Evolutionary conservation across 495 filamentous ascomycete genomes (phyloP), one percentile per base, ranked within the genome.

Genomic region (Penicillium mononematosum): DNA sequence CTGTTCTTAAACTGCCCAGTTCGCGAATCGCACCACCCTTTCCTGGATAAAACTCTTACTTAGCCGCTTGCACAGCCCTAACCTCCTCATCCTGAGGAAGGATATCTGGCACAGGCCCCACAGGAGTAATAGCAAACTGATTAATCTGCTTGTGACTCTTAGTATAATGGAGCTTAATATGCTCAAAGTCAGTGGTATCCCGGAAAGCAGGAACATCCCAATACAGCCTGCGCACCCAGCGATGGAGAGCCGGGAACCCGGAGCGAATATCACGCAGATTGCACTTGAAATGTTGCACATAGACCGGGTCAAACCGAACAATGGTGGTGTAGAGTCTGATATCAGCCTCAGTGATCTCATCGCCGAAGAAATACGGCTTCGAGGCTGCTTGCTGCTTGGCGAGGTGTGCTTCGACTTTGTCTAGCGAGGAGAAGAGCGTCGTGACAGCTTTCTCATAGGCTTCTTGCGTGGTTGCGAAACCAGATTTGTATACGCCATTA

Each of bases 271-370:
- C 90, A 8, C 85, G 79, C 39, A 96, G 70, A 68, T 96, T 96
- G 67, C 88, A 92, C 77, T 96, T 96, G 79, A 96, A 96, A 71
- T 95, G 90, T 78, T 94, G 90, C 5, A 95, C 90, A 63, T 96
- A 96, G 41, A 94, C 89, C 12, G 83, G 79, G 63, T 96, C 91
- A 73, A 96, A 96, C 32, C 91, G 83, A 54, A 93, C 74, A 46
- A 96, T 86, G 5, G 91, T 96, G 3, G 90, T 89, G 76, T 83
- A 94, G 29, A 94, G 78, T 19, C 91, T 75, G 50, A 96, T 81
- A 72, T 96, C 92, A 0, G 85, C 85, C 76, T 96, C 92, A 4
- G 91, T 95, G 49, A 94, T 69, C 27, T 67, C 46, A 6, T 81
- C 66, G 29, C 90, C 90, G 56, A 88, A 86, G 62, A 87, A 86